A percentile compares a stretch with the other conserved stretches of the same genome.
These are phyloP conservation scores for Maudiozyma bulderi DNA, from an alignment of 805 yeast genomes.

Conservation along the genomic window DNA sequence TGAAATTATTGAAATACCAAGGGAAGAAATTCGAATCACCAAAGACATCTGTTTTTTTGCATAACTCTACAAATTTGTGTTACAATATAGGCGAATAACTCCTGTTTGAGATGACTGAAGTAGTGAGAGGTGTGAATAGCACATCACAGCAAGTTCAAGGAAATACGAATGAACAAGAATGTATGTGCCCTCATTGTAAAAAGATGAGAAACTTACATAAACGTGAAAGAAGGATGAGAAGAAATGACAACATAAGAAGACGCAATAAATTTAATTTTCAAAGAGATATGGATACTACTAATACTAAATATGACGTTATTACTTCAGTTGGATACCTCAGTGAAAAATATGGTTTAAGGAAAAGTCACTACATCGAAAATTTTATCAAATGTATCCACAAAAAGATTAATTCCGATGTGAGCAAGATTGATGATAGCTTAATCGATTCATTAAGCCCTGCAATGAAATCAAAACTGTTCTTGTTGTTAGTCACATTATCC, in stretches of 20 bases:
- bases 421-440: slow-evolving; percentile 17
- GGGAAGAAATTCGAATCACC: too few species aligned
- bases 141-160: not conserved
- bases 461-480: slow-evolving; percentile 25
- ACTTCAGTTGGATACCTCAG: slow-evolving; percentile 26
- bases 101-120: not conserved
- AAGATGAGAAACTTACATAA: not conserved
- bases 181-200: not conserved
- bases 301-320: slow-evolving; percentile 23
- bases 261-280: slow-evolving; percentile 13
- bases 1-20: too few species aligned
- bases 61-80: too few species aligned
- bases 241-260: slow-evolving; percentile 8
- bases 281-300: slow-evolving; percentile 18
- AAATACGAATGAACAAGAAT: not conserved
- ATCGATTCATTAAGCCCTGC: slow-evolving; percentile 18
- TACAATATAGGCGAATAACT: too few species aligned
- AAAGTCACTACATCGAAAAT: slow-evolving; percentile 21
- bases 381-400: slow-evolving; percentile 26
- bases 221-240: slow-evolving; percentile 3
- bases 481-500: slow-evolving; percentile 23
- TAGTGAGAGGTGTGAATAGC: not conserved
- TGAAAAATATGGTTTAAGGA: slow-evolving; percentile 26
- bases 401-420: slow-evolving; percentile 23
- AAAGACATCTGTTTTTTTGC: too few species aligned